Base-by-base conservation (phyloP, 164 flowering plant genomes). In the Nymphaea colorata region DNA sequence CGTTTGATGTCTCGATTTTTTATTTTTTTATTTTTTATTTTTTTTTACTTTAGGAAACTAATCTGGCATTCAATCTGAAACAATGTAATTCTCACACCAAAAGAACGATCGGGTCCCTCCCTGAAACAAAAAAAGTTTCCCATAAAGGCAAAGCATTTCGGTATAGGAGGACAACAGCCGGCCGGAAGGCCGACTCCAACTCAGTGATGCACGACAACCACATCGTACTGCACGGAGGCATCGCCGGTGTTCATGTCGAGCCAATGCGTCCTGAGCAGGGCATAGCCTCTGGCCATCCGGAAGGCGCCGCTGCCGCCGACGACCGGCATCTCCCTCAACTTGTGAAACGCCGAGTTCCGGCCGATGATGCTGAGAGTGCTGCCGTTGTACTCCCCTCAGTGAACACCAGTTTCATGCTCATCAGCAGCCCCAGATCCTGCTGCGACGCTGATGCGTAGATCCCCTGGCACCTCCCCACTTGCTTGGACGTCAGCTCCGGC, bases 401-500 rank as follows among this genome's bases (percentile, higher is more conserved):
- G 70, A 86, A 86, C 2, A 53, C 81, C 45, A 73, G 80, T 44
- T 68, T 84, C 78, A 80, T 61, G 42, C 67, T 76, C 86, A 84
- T 80, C 0, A 81, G 76, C 70, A 82, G n/a, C 0, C 74, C 59
- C 0, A 69, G 0, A 4, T 69, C 78, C 7, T 73, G 11, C 47
- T 75, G 77, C 3, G 79, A 36, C 1, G 82, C 70, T 45, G 70
- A 6, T 6, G 80, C 78, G 68, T 81, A 81, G 6, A 84, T 6
- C 36, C 86, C 90, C 61, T 86, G 87, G 41, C 86, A 86, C 60
- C 77, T 66, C 42, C 86, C 87, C 0, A 86, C 60, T 4, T 74
- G 61, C 73, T 77, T 81, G 3, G 86, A 86, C 0, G 18, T 74
- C 2, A 61, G 73, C 5, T 82, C 78, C 0, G 72, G 77, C 8